These are phyloP conservation scores for Zelonia costaricensis DNA, from an alignment of 208 protist species.

Conservation along the genomic window DNA sequence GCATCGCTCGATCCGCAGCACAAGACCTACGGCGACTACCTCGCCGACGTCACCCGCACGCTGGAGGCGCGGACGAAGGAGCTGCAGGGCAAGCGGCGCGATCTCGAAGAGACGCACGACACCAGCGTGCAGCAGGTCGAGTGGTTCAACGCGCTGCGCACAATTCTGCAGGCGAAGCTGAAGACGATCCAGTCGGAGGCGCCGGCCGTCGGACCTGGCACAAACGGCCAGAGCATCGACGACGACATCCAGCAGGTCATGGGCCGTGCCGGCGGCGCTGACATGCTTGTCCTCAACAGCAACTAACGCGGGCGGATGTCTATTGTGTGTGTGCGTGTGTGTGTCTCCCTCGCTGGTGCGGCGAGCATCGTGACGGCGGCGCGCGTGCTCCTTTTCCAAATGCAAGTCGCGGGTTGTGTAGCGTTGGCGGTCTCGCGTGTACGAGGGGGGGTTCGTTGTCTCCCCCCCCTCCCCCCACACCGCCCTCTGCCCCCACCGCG, in stretches of 20 bases:
- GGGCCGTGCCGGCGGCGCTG: constrained; percentile 40
- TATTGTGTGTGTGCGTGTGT: neutral
- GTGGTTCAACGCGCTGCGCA: constrained; percentile 46
- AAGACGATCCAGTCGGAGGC: constrained; percentile 15
- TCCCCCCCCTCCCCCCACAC: too few species aligned
- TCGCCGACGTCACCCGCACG: constrained; percentile 38
- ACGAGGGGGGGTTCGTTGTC: too few species aligned
- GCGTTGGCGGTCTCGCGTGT: too few species aligned
- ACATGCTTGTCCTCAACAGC: constrained; percentile 66
- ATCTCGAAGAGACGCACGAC: constrained; percentile 87
- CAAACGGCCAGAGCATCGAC: constrained; percentile 20
- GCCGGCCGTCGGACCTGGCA: neutral
- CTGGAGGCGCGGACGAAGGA: constrained; percentile 68
- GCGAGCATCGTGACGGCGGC: too few species aligned
- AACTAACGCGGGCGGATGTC: constrained; percentile 24
- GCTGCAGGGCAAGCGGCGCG: constrained; percentile 71
- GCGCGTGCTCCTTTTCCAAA: too few species aligned
- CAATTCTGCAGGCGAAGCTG: constrained; percentile 37
- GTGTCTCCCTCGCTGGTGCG: too few species aligned
- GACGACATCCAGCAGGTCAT: constrained; percentile 42
- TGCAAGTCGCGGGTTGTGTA: too few species aligned
- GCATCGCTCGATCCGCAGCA: constrained; percentile 59
- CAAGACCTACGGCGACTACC: constrained; percentile 62
- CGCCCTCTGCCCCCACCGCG: too few species aligned
- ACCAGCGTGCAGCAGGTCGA: constrained; percentile 83